phyloP scores from a whole-genome alignment of 176 grass and related monocot genomes.

The Chloris gayana region DNA sequence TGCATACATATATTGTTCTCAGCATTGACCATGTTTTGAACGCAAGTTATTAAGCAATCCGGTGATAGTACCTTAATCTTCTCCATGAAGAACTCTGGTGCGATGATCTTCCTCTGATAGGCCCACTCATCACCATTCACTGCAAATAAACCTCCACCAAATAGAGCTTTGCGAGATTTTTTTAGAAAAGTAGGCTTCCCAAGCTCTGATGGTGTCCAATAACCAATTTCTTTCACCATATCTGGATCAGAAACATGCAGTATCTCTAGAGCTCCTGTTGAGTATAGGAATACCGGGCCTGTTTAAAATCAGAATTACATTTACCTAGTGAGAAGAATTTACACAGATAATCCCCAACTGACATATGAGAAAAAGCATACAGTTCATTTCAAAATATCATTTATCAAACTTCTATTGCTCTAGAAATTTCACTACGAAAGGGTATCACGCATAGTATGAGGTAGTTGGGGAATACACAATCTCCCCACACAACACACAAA shows the following conservation, averaged over 20 bases:
- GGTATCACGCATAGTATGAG: neutral
- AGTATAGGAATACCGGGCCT: conserved; percentile 70
- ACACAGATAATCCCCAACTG: neutral
- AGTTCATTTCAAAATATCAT: neutral
- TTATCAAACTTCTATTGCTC: neutral
- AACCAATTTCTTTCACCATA: conserved; percentile 60
- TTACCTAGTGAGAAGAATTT: conserved; percentile 4
- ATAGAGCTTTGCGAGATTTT: conserved; percentile 58
- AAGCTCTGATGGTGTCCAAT: conserved; percentile 57
- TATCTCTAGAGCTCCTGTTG: conserved; percentile 55
- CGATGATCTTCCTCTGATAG: conserved; percentile 68
- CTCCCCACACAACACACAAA: neutral
- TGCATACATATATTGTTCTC: conserved; percentile 27
- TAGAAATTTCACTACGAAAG: neutral
- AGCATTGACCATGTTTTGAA: conserved; percentile 7
- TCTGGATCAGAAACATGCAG: conserved; percentile 63
- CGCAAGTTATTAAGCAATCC: conserved; percentile 13
- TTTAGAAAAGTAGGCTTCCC: conserved; percentile 63
- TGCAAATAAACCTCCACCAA: conserved; percentile 64
- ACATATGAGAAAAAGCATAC: neutral
- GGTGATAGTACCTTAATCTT: conserved; percentile 64
- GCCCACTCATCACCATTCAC: conserved; percentile 59
- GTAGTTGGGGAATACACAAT: neutral
- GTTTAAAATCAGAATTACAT: conserved; percentile 13
- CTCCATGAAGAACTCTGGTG: conserved; percentile 76